Percentiles rank a stretch among this genome's conserved stretches.
These are phyloP conservation scores for Hygrophila difformis DNA, from an alignment of 257 asterid species.

Conservation along the genomic window DNA sequence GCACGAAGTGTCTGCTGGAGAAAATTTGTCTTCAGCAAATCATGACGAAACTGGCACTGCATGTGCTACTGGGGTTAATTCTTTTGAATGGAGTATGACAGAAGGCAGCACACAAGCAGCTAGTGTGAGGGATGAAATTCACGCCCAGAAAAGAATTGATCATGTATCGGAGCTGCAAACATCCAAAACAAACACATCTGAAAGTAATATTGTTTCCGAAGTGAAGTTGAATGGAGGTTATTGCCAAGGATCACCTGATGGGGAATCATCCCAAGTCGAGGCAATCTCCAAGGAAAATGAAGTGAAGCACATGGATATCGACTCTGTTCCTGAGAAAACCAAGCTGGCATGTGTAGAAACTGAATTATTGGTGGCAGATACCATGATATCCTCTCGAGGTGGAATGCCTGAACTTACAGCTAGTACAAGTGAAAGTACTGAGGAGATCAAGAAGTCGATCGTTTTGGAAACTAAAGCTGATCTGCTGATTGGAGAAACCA, in stretches of 20 bases:
- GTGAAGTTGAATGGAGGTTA: slow-evolving; percentile 18
- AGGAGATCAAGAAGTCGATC: slow-evolving; percentile 17
- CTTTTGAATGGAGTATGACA: slow-evolving; percentile 17
- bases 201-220: slow-evolving; percentile 20
- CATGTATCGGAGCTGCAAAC: slow-evolving; percentile 7
- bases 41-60: slow-evolving; percentile 19
- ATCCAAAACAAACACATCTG: slow-evolving; percentile 19
- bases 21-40: slow-evolving; percentile 20
- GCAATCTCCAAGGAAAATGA: slow-evolving; percentile 10
- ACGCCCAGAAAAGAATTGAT: no score
- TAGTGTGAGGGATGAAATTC: neutral
- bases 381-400: slow-evolving; percentile 13
- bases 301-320: slow-evolving; percentile 14
- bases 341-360: slow-evolving; percentile 18
- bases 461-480: slow-evolving; percentile 14
- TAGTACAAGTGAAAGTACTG: slow-evolving; percentile 15
- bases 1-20: slow-evolving; percentile 21
- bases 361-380: slow-evolving; percentile 4
- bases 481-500: neutral
- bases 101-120: slow-evolving; percentile 9
- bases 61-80: slow-evolving; percentile 15
- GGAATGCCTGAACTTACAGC: slow-evolving; percentile 26
- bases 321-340: slow-evolving; percentile 19
- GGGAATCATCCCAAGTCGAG: slow-evolving; percentile 17
- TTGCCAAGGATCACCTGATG: slow-evolving; percentile 8